Evolutionary conservation across 768 basidiomycete genomes (phyloP).

Genomic region (Russula dissimulans): DNA sequence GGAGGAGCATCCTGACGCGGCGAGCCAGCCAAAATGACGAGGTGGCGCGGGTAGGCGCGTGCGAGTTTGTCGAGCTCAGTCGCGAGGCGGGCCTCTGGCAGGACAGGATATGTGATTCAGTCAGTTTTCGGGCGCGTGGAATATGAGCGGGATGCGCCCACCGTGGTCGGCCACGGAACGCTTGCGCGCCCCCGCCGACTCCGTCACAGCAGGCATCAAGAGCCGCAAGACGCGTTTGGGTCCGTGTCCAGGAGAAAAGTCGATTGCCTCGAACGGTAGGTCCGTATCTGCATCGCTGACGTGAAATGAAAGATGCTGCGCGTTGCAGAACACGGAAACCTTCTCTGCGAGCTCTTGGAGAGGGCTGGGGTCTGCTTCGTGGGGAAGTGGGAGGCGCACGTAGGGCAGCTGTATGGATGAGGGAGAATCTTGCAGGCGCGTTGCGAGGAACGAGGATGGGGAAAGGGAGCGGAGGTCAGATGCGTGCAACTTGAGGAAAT

Average conservation of each 20-base stretch:
- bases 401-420: constrained; percentile 58
- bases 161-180: constrained; percentile 44
- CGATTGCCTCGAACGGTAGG: no score
- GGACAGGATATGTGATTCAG: neutral
- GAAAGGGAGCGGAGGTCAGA: constrained; percentile 62
- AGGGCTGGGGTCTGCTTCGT: constrained; percentile 21
- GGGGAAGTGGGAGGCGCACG: constrained; percentile 28
- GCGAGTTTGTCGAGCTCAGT: constrained; percentile 42
- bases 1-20: constrained; percentile 33
- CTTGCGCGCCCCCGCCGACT: constrained; percentile 36
- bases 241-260: neutral
- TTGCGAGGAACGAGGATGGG: constrained; percentile 41
- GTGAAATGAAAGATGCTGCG: constrained; percentile 35
- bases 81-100: constrained; percentile 38
- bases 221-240: constrained; percentile 49
- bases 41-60: constrained; percentile 44
- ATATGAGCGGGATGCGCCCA: constrained; percentile 25
- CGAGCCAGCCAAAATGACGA: constrained; percentile 57
- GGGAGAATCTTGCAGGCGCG: constrained; percentile 38
- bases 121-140: neutral
- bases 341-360: constrained; percentile 33
- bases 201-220: constrained; percentile 41
- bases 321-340: constrained; percentile 46
- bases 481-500: constrained; percentile 48
- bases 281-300: constrained; percentile 9